Evolutionary conservation across 768 basidiomycete genomes (phyloP).

Genomic region (Lactarius sp.): DNA sequence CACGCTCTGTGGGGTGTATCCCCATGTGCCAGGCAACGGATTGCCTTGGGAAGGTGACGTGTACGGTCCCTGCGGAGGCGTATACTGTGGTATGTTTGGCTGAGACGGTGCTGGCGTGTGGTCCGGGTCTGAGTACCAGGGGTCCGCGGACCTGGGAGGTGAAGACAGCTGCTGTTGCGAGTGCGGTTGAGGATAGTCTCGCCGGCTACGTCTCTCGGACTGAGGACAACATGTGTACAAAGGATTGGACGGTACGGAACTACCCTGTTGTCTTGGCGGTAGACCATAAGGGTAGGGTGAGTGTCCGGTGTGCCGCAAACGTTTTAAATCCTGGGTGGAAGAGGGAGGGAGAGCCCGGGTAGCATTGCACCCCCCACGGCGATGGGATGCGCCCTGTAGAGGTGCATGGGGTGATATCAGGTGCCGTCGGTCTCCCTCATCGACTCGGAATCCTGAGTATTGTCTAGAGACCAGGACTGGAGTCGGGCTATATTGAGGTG

Average conservation of each 20-base stretch:
- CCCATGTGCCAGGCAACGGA: too few relatives aligned
- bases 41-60: too few relatives aligned
- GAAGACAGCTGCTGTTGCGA: not conserved
- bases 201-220: not conserved
- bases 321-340: too few relatives aligned
- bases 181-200: not conserved
- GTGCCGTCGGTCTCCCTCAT: too few relatives aligned
- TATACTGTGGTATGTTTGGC: too few relatives aligned
- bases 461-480: too few relatives aligned
- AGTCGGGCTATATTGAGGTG: too few relatives aligned
- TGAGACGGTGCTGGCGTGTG: not conserved
- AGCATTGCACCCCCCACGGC: not conserved
- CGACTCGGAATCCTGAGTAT: too few relatives aligned
- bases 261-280: not conserved
- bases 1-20: too few relatives aligned
- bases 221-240: not conserved
- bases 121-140: not conserved
- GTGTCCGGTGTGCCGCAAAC: not conserved
- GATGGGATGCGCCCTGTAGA: not conserved
- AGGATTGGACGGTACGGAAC: not conserved
- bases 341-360: not conserved
- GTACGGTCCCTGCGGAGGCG: too few relatives aligned
- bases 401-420: too few relatives aligned
- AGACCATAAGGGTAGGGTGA: not conserved
- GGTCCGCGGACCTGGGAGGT: not conserved